Percentiles rank a stretch among this genome's conserved stretches.
These are phyloP conservation scores for Ophiocordyceps unilateralis DNA, from an alignment of 2,329 filamentous ascomycete species.

Conservation along the genomic window DNA sequence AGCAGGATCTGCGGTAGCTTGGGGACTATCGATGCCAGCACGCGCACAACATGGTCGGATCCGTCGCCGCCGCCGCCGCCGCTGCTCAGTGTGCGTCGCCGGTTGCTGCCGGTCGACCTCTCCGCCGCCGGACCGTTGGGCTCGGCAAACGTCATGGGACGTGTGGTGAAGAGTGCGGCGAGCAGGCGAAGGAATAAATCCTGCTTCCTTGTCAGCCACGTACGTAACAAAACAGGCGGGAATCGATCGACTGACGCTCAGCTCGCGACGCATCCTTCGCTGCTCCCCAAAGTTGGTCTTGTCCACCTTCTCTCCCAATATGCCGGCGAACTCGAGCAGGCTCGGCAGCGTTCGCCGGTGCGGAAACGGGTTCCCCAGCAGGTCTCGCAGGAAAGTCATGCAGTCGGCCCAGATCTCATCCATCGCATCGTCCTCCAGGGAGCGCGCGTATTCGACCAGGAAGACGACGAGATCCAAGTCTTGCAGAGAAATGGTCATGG, in stretches of 20 bases:
- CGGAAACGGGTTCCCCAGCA: constrained; percentile 84
- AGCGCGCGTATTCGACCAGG: constrained; percentile 74
- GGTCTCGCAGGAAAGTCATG: constrained; percentile 73
- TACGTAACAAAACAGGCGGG: constrained; percentile 9
- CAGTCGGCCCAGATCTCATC: constrained; percentile 98
- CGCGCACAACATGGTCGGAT: constrained; percentile 61
- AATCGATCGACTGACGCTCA: constrained; percentile 46
- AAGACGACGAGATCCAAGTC: constrained; percentile 79
- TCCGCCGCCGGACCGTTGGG: constrained; percentile 20
- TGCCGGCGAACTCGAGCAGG: constrained; percentile 73
- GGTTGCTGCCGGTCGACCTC: constrained; percentile 18
- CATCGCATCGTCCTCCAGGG: constrained; percentile 90
- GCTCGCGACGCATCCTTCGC: constrained; percentile 73
- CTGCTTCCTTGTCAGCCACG: constrained; percentile 23
- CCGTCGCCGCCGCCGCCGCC: constrained; percentile 28
- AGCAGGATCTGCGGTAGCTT: constrained; percentile 69
- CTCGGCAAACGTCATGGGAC: constrained; percentile 57
- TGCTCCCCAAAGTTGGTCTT: constrained; percentile 97
- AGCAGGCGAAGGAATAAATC: constrained; percentile 79
- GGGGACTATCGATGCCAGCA: constrained; percentile 63
- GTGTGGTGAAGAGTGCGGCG: constrained; percentile 85
- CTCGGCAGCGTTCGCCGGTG: constrained; percentile 80
- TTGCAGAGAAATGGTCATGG: constrained; percentile 66
- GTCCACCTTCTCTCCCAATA: constrained; percentile 86
- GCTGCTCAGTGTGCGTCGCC: constrained; percentile 16